phyloP scores from a whole-genome alignment of 2,329 filamentous ascomycete species.

The Daldinia eschscholtzii region DNA sequence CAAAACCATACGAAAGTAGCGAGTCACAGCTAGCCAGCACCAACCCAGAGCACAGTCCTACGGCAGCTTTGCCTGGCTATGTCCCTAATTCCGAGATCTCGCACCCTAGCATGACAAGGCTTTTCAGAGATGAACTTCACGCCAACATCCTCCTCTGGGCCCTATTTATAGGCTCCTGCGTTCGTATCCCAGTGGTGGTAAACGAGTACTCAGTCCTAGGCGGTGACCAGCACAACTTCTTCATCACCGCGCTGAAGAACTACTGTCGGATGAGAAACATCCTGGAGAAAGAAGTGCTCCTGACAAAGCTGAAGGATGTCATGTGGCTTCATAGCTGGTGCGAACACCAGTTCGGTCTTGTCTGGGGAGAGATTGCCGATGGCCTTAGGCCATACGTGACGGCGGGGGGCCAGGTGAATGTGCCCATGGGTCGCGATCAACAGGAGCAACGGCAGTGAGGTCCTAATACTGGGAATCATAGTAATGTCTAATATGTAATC shows the following conservation, averaged over 20 bases:
- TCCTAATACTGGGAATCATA: not conserved
- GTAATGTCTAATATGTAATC: slow-evolving; percentile 40
- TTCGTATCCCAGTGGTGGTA: slow-evolving; percentile 44
- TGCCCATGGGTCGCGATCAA: slow-evolving; percentile 8
- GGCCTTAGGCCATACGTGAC: slow-evolving; percentile 36
- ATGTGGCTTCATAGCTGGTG: slow-evolving; percentile 53
- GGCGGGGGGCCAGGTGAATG: slow-evolving; percentile 11
- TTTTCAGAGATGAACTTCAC: slow-evolving; percentile 46
- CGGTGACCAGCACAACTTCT: slow-evolving; percentile 50
- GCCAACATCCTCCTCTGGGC: slow-evolving; percentile 51
- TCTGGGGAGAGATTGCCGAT: slow-evolving; percentile 49
- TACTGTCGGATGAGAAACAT: slow-evolving; percentile 49
- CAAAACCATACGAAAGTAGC: slow-evolving; percentile 38
- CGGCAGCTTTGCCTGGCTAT: slow-evolving; percentile 29
- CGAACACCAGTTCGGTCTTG: slow-evolving; percentile 49
- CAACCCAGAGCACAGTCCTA: slow-evolving; percentile 34
- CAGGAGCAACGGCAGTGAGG: slow-evolving; percentile 4
- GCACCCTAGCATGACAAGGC: slow-evolving; percentile 1
- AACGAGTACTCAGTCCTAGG: slow-evolving; percentile 36
- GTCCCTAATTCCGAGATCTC: slow-evolving; percentile 20
- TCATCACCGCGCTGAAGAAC: slow-evolving; percentile 48
- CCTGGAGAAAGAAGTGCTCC: slow-evolving; percentile 44
- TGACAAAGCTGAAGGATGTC: slow-evolving; percentile 45
- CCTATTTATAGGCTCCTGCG: slow-evolving; percentile 52
- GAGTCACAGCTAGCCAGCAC: slow-evolving; percentile 36